phyloP scores from a whole-genome alignment of 1,284 basidiomycete genomes.

The Rhodofomes roseus region DNA sequence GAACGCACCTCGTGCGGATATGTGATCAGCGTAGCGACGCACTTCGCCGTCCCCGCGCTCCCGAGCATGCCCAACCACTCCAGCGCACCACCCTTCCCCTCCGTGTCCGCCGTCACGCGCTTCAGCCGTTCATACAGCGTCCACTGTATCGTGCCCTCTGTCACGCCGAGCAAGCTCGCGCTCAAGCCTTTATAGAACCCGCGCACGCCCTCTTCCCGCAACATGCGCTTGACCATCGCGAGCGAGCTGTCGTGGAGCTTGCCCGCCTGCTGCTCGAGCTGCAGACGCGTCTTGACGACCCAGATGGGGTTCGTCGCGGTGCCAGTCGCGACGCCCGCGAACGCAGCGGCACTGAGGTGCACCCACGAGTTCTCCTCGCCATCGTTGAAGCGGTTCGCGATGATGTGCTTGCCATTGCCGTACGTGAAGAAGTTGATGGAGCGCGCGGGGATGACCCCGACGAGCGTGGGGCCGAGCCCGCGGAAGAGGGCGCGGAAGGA shows the following conservation, averaged over 20 bases:
- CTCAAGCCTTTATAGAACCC: constrained; percentile 96
- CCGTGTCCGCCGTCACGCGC: constrained; percentile 48
- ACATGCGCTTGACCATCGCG: constrained; percentile 68
- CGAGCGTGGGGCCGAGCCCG: constrained; percentile 91
- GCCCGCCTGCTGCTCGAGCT: constrained; percentile 45
- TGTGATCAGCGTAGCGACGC: constrained; percentile 89
- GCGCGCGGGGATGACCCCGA: constrained; percentile 92
- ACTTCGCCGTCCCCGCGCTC: constrained; percentile 92
- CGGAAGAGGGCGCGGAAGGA: constrained; percentile 90
- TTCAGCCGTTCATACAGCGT: constrained; percentile 90
- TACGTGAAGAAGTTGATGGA: constrained; percentile 99
- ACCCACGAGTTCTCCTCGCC: constrained; percentile 84
- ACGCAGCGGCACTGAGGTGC: constrained; percentile 83
- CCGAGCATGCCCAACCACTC: constrained; percentile 84
- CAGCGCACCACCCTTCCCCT: constrained; percentile 49
- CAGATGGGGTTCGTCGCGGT: constrained; percentile 97
- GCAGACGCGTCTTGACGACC: constrained; percentile 96
- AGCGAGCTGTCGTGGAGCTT: constrained; percentile 50
- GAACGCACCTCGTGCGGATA: constrained; percentile 90
- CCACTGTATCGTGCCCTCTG: constrained; percentile 98
- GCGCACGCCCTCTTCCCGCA: constrained; percentile 77
- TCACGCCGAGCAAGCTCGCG: constrained; percentile 94
- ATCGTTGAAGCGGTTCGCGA: constrained; percentile 80
- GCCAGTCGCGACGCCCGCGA: constrained; percentile 84
- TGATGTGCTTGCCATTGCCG: constrained; percentile 92